These are phyloP conservation scores for Termitomyces sp. DNA, from an alignment of 768 basidiomycete species.

Conservation along the genomic window DNA sequence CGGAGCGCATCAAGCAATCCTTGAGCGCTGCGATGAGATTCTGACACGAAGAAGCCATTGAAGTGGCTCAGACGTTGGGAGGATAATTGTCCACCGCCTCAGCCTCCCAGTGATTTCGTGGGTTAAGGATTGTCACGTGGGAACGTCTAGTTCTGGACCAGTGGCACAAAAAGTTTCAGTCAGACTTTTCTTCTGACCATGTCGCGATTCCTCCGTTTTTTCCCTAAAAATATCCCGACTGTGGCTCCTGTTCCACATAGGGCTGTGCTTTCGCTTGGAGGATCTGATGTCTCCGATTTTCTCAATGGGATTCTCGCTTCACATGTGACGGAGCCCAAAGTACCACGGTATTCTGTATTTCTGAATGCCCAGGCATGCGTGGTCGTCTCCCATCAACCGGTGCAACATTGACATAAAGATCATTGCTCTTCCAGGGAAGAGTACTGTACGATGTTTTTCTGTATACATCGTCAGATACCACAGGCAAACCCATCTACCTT, in stretches of 20 bases:
- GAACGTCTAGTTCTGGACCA: too few relatives aligned
- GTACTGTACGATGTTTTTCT: conserved; percentile 88
- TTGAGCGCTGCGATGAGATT: conserved; percentile 75
- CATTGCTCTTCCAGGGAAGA: conserved; percentile 58
- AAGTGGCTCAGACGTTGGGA: background rate
- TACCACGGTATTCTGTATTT: conserved; percentile 68
- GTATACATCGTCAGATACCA: conserved; percentile 50
- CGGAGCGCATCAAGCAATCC: conserved; percentile 78
- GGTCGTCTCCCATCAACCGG: conserved; percentile 8
- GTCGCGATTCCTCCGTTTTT: conserved; percentile 32
- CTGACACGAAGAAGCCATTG: conserved; percentile 81
- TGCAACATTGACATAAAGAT: conserved; percentile 9
- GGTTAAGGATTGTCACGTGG: background rate
- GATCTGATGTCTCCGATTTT: conserved; percentile 77
- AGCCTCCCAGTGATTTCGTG: too few relatives aligned
- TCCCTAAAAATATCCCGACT: conserved; percentile 46
- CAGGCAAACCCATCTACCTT: conserved; percentile 52
- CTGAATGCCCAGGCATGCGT: conserved; percentile 71
- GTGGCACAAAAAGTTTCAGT: too few relatives aligned
- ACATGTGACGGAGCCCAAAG: conserved; percentile 36
- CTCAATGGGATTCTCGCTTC: conserved; percentile 73
- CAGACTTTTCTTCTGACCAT: background rate
- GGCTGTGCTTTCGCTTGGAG: conserved; percentile 70
- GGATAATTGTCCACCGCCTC: background rate
- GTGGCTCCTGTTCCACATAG: conserved; percentile 63